phyloP scores from a whole-genome alignment of 371 early-diverging fungal genomes.

The Mucor circinelloides region DNA sequence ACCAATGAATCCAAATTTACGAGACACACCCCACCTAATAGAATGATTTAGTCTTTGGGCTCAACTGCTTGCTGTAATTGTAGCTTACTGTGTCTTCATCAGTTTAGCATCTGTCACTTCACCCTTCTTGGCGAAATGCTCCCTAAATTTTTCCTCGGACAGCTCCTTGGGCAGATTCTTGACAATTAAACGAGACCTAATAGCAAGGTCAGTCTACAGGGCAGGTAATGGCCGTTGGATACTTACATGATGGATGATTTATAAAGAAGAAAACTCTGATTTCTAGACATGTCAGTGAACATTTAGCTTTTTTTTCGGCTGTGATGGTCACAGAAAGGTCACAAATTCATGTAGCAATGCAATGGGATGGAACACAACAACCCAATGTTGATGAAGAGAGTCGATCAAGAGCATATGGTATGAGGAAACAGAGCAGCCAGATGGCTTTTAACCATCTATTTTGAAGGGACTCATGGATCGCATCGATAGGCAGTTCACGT shows the following conservation, averaged over 20 bases:
- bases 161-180: constrained; percentile 93
- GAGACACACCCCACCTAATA: constrained; percentile 72
- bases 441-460: not conserved
- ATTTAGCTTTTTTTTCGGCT: constrained; percentile 3
- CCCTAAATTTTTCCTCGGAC: constrained; percentile 80
- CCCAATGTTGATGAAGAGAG: not conserved
- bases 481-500: not conserved
- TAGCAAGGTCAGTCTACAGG: not conserved
- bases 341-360: constrained; percentile 1
- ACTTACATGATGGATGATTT: not conserved
- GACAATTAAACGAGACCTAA: constrained; percentile 77
- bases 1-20: constrained; percentile 93
- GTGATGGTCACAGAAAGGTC: constrained; percentile 5
- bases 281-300: not conserved
- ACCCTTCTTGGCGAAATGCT: constrained; percentile 85
- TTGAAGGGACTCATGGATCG: not conserved
- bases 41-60: not conserved
- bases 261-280: not conserved
- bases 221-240: not conserved
- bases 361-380: not conserved
- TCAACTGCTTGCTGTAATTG: not conserved
- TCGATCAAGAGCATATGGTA: not conserved
- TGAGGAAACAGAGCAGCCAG: not conserved
- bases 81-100: constrained; percentile 72
- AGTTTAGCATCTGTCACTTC: constrained; percentile 93